Conservation (phyloP, 352 stramenopile genomes). For the Phytophthora tentaculata region DNA sequence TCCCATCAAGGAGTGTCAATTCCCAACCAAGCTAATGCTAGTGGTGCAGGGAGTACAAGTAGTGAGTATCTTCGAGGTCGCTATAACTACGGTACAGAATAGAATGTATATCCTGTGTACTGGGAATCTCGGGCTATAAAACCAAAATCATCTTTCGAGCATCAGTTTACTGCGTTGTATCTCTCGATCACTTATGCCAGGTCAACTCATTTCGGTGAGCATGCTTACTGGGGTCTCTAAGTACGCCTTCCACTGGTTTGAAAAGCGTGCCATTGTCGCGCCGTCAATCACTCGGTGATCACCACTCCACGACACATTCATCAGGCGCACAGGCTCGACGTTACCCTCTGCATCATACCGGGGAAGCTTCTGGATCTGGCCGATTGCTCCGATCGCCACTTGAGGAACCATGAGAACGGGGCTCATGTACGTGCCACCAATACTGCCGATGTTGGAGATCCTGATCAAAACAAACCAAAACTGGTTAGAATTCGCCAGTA, state of each 20-base stretch:
- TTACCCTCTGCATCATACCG: slow-evolving; percentile 90
- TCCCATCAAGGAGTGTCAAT: slow-evolving; percentile 73
- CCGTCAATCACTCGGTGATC: slow-evolving; percentile 99
- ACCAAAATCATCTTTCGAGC: background rate
- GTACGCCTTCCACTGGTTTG: slow-evolving; percentile 96
- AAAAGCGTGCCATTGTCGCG: slow-evolving; percentile 98
- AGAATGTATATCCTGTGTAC: too few species aligned
- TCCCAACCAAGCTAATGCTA: slow-evolving; percentile 53
- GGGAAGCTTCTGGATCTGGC: slow-evolving; percentile 95
- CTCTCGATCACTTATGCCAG: slow-evolving; percentile 12
- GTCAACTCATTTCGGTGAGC: slow-evolving; percentile 90
- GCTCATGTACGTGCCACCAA: slow-evolving; percentile 97
- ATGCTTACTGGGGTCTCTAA: slow-evolving; percentile 95
- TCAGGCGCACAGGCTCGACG: slow-evolving; percentile 90
- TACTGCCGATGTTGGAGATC: slow-evolving; percentile 94
- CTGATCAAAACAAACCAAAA: slow-evolving; percentile 28
- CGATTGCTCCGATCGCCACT: slow-evolving; percentile 97
- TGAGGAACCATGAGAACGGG: slow-evolving; percentile 96
- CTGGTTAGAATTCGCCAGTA: slow-evolving; percentile 4
- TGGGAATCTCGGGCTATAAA: background rate
- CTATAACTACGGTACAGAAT: slow-evolving; percentile 6
- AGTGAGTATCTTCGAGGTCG: slow-evolving; percentile 31
- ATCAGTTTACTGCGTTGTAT: background rate
- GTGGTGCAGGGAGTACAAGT: slow-evolving; percentile 8
- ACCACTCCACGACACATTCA: slow-evolving; percentile 97